Percentiles rank a stretch among this genome's conserved stretches.
phyloP scores from a whole-genome alignment of 129 eudicot species.

The Lactuca saligna region DNA sequence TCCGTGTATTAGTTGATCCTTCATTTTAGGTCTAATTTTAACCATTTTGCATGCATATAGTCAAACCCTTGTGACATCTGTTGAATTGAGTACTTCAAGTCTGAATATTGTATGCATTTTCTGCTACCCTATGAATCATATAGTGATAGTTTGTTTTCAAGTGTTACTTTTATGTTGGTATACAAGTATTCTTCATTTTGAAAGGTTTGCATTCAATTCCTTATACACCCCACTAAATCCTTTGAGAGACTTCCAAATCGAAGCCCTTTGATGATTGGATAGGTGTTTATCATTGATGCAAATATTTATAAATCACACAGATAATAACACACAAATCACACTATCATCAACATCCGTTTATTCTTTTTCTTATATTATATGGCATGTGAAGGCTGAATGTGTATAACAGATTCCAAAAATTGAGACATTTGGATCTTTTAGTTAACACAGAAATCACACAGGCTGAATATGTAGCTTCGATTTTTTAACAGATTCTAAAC shows the following conservation, averaged over 20 bases:
- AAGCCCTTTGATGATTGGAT: neutral
- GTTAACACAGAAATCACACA: no score
- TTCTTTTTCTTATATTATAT: no score
- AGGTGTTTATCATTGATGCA: slow-evolving; percentile 3
- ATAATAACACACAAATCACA: no score
- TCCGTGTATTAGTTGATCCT: slow-evolving; percentile 6
- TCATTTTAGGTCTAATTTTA: slow-evolving; percentile 18
- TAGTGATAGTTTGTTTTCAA: neutral
- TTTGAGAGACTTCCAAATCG: neutral
- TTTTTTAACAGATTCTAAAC: no score
- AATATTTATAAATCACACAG: neutral
- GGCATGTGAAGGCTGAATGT: no score
- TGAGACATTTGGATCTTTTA: no score
- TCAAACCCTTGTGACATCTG: neutral
- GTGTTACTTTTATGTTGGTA: neutral
- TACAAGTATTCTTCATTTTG: neutral
- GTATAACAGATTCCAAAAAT: no score
- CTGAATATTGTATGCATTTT: slow-evolving; percentile 10
- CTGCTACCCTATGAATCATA: neutral
- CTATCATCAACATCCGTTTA: no score
- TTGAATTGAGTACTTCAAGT: slow-evolving; percentile 11
- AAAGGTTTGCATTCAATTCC: neutral
- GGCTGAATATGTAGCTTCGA: no score
- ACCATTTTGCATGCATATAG: slow-evolving; percentile 8
- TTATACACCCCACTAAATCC: neutral